Conservation (phyloP, 345 rosid species). For the Boechera retrofracta region DNA sequence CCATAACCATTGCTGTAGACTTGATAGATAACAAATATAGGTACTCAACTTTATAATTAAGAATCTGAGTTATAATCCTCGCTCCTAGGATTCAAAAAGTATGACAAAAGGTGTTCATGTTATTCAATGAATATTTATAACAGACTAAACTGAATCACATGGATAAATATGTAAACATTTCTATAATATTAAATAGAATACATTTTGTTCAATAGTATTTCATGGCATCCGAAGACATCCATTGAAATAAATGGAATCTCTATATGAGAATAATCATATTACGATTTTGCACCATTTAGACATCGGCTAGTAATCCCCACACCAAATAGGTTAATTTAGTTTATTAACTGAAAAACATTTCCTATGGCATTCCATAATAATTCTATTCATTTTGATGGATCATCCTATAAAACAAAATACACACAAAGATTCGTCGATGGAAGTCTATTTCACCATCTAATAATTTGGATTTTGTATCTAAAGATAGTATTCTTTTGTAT, state of each 20-base stretch:
- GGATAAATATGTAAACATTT: neutral
- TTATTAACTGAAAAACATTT: neutral
- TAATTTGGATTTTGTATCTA: neutral
- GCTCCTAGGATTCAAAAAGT: neutral
- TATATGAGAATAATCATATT: neutral
- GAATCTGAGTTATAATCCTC: neutral
- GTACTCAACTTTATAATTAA: neutral
- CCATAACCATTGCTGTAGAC: neutral
- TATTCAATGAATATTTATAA: neutral
- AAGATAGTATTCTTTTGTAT: neutral
- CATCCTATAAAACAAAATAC: neutral
- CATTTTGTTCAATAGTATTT: neutral
- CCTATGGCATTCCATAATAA: neutral
- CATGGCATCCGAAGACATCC: neutral
- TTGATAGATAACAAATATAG: neutral
- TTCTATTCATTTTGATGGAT: neutral
- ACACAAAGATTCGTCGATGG: neutral
- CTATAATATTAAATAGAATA: neutral
- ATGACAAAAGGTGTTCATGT: neutral
- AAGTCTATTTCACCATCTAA: neutral
- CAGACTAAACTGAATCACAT: neutral
- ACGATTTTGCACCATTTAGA: neutral
- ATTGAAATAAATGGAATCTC: neutral
- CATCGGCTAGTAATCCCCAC: too few species aligned
- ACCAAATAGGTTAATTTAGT: neutral